A percentile compares a stretch with the other conserved stretches of the same genome.
Conservation (phyloP, 2,329 filamentous ascomycete species). For the Aureobasidium leucospermi region DNA sequence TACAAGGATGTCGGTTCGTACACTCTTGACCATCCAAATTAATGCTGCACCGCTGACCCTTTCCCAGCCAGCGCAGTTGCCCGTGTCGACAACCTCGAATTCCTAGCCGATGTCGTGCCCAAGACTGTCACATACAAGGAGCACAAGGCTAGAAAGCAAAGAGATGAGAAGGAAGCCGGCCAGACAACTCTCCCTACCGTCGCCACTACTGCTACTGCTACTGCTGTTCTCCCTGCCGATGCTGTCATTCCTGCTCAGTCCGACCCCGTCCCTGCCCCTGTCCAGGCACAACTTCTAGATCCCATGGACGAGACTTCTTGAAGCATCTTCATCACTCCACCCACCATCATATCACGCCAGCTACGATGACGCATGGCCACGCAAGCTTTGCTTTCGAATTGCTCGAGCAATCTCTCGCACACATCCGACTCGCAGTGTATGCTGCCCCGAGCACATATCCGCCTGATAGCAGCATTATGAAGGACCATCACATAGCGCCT, state of each 20-base stretch:
- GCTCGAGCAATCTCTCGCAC: not conserved
- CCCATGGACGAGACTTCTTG: slow-evolving; percentile 12
- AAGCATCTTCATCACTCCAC: not conserved
- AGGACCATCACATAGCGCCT: not conserved
- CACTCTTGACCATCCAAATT: not conserved
- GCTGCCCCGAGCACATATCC: not conserved
- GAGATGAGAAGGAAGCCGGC: slow-evolving; percentile 20
- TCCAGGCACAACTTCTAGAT: not conserved
- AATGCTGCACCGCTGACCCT: not conserved
- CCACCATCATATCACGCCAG: not conserved
- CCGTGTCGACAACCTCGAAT: slow-evolving; percentile 88
- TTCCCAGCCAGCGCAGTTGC: slow-evolving; percentile 69
- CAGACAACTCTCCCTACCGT: slow-evolving; percentile 3
- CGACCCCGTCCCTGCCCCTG: not conserved
- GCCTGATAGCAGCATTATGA: not conserved
- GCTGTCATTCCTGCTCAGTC: not conserved
- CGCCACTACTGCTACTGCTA: not conserved
- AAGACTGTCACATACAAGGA: slow-evolving; percentile 75
- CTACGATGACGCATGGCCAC: not conserved
- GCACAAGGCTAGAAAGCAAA: slow-evolving; percentile 57
- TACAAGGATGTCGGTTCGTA: slow-evolving; percentile 81
- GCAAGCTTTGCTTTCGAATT: not conserved
- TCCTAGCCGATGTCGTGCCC: slow-evolving; percentile 84
- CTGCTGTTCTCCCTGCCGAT: not conserved
- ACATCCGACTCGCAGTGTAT: not conserved